These are phyloP conservation scores for Colletotrichum sojae DNA, from an alignment of 2,329 filamentous ascomycete genomes.

Conservation along the genomic window DNA sequence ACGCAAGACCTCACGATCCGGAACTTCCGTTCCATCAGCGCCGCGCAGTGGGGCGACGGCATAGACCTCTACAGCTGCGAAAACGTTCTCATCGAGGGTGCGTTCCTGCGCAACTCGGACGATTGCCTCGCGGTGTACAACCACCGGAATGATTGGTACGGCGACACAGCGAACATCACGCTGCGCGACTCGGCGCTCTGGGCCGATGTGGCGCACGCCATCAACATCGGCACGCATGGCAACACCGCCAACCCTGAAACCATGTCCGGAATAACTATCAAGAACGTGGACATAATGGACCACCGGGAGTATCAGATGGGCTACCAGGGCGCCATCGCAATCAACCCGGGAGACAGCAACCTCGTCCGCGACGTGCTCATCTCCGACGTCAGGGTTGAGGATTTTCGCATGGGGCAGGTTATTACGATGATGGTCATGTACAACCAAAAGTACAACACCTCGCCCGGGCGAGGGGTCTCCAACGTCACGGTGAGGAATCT, in stretches of 20 bases:
- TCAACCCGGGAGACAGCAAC: slow-evolving; percentile 50
- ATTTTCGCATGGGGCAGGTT: slow-evolving; percentile 47
- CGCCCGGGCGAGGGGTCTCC: slow-evolving; percentile 48
- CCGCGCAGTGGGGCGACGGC: slow-evolving; percentile 44
- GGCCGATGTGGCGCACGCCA: slow-evolving; percentile 51
- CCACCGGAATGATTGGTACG: slow-evolving; percentile 48
- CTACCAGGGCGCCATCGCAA: slow-evolving; percentile 51
- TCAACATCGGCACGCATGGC: slow-evolving; percentile 53
- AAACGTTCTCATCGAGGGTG: slow-evolving; percentile 45
- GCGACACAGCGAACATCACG: slow-evolving; percentile 49
- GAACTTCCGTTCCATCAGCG: slow-evolving; percentile 40
- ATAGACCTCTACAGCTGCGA: slow-evolving; percentile 44
- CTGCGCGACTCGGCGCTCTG: slow-evolving; percentile 48
- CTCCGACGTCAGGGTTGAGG: slow-evolving; percentile 48
- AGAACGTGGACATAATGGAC: slow-evolving; percentile 52
- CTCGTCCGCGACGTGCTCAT: slow-evolving; percentile 44
- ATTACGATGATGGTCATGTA: slow-evolving; percentile 50
- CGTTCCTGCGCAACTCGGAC: slow-evolving; percentile 53
- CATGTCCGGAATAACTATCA: slow-evolving; percentile 46
- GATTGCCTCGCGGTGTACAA: slow-evolving; percentile 51
- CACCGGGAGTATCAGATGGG: slow-evolving; percentile 50
- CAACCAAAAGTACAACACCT: slow-evolving; percentile 50
- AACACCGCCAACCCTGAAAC: slow-evolving; percentile 49
- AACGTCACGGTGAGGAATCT: slow-evolving; percentile 48
- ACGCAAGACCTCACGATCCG: slow-evolving; percentile 37